Base-by-base conservation (phyloP, 164 flowering plant species). In the Stephania cephalantha region DNA sequence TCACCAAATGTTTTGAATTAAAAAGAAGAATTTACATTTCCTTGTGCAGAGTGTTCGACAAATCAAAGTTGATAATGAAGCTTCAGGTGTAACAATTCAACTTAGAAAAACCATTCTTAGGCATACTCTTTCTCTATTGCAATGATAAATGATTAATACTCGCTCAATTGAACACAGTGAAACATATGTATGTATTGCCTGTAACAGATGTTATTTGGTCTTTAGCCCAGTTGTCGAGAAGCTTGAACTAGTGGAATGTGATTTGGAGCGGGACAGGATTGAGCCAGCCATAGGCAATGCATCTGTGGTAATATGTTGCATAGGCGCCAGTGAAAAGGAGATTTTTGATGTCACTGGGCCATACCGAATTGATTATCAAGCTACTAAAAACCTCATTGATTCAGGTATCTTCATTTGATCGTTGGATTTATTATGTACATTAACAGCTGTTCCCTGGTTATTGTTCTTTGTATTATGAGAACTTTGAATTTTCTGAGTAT, bases 291-390 rank as follows among this genome's bases (percentile, higher is more conserved):
- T 95, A 46, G 91, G 91, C 52, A 89, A 85, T 74, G 91, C 98
- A 44, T 90, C 98, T 35, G 82, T 87, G 69, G 91, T 95, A 77
- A 74, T 93, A 76, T 95, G 98, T 85, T 91, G 98, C 89, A 93
- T 95, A 78, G 99, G 99, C 77, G 99, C 99, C 67, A 91, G 99
- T 69, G 99, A 95, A 84, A 95, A 95, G 85, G 99, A 95, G 74
- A 74, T 92, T 64, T 89, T 89, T 78, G 99, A 95, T 80, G 69
- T 95, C 64, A 90, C 96, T 31, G 99, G 99, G 73, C 99, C 99
- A 58, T 95, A 85, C 75, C 82, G 98, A 72, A 95, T 95, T 69
- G 99, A 95, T 80, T 95, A 86, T 78, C 82, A 50, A 80, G 99
- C 99, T 69, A 86, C 97, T 35, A 92, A 91, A 79, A 91, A 90